phyloP scores from a whole-genome alignment of 805 yeast species.

The Jamesozyma rosinii region DNA sequence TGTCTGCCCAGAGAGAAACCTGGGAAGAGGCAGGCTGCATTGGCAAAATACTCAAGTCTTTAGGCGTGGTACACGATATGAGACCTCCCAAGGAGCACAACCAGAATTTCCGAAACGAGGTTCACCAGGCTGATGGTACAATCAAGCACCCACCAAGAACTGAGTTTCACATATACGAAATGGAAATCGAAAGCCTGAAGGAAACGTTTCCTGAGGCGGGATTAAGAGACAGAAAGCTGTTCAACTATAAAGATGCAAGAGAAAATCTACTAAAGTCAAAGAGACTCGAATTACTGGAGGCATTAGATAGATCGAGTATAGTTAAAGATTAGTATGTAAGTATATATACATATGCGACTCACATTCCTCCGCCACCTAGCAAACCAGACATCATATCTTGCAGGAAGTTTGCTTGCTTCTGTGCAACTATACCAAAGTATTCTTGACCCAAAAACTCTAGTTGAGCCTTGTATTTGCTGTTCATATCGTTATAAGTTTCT shows the following conservation, averaged over 20 bases:
- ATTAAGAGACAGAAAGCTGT: conserved; percentile 65
- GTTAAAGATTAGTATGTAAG: neutral
- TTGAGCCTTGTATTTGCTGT: conserved; percentile 30
- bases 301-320: conserved; percentile 45
- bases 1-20: conserved; percentile 74
- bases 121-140: conserved; percentile 18
- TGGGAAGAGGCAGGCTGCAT: conserved; percentile 97
- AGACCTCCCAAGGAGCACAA: conserved; percentile 42
- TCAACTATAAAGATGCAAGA: conserved; percentile 56
- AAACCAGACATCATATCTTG: conserved; percentile 72
- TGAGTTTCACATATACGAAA: conserved; percentile 84
- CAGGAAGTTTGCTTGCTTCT: conserved; percentile 46
- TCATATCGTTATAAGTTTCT: conserved; percentile 37
- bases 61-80: conserved; percentile 62
- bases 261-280: conserved; percentile 47
- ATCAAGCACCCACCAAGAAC: conserved; percentile 52
- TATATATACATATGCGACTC: neutral
- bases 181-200: conserved; percentile 48
- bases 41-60: conserved; percentile 46
- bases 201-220: conserved; percentile 68
- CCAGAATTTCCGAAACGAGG: conserved; percentile 14
- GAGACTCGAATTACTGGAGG: conserved; percentile 59
- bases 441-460: conserved; percentile 50
- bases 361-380: conserved; percentile 28
- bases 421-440: conserved; percentile 50